Evolutionary conservation across 495 filamentous ascomycete genomes (phyloP), one percentile per base, ranked within the genome.

Genomic region (Lasiosphaeria ovina): DNA sequence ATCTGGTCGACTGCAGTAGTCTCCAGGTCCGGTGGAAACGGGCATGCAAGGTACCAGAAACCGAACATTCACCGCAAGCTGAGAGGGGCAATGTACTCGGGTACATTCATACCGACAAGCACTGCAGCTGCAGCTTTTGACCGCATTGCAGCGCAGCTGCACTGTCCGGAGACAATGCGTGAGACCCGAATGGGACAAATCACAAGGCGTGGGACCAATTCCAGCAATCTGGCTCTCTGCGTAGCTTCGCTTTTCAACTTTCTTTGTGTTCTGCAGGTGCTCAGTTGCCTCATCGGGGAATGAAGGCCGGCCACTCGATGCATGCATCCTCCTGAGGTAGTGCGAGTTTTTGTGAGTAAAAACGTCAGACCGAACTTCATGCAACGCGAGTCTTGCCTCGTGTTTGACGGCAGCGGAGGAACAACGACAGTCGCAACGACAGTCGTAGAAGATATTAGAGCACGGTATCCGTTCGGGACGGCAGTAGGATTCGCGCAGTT

Each of bases 31-130:
- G 2, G 24, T 24, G 24, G 24, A 24, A 24, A 57, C 14, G 3
- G 10, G 6, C 53, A 59, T 57, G 58, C 62, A 64, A 65, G 63
- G 66, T 55, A 68, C 60, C 32, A n/a, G 12, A 47, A n/a, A 47
- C 44, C 7, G 12, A n/a, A 5, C 44, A 7, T 5, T n/a, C 44
- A 47, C 5, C 44, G n/a, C 34, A 45, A 48, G 54, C 54, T 52
- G 40, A 57, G 48, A n/a, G 16, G 16, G 24, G 6, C 17, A 12
- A 62, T 45, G 60, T 62, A 62, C 60, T 48, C 34, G 12, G 16
- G 54, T 61, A 55, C 53, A 51, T 35, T 47, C 35, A 31, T 35
- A 12, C 38, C 38, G 4, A 47, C 12, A n/a, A 4, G 42, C 32
- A n/a, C 31, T 64, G 36, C 54, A 33, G 12, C 44, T 47, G 12